Base-by-base conservation (phyloP, 1,139 yeast genomes). In the Blastobotrys elegans region DNA sequence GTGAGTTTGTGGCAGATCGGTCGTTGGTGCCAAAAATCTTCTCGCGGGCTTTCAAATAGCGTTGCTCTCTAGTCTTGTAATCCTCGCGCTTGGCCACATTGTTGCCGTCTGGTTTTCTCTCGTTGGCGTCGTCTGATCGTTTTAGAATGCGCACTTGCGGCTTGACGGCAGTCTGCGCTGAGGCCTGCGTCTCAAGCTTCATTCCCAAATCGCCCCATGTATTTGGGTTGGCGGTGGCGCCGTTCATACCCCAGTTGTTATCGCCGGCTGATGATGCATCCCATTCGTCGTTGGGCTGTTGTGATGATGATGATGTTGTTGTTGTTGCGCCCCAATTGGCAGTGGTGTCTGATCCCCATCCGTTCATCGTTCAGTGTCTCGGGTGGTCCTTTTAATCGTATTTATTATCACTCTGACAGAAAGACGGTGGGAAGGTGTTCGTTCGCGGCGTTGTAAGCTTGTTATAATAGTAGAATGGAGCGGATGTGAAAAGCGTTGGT, bases 101-200 rank as follows among this genome's bases (percentile, higher is more conserved):
- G 4, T 6, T 8, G 10, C 6, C 8, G 3, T 14, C 3, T 22
- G 21, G 21, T n/a, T n/a, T n/a, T 3, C 3, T 2, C 7, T 13
- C 21, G 16, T 5, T 6, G 31, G n/a, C 31, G 2, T 30, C 33
- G 13, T 34, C 14, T 44, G 37, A 50, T 18, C 57, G 39, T 40
- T 52, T 50, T 18, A 54, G 48, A 11, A 54, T 44, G 42, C 45
- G 49, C 32, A 51, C 36, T 36, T 46, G 50, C 13, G 57, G 55
- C 47, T 48, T 46, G 36, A 44, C 44, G 22, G 40, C 31, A 4
- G 24, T 36, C 13, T 27, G 36, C 13, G 41, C 27, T 33, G 24
- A 27, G 14, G 21, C 16, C 20, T 37, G 30, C 3, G 38, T 34
- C 18, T 34, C 38, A 2, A 21, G 22, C 22, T 5, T 10, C 3